Evolutionary conservation across 257 asterid species (phyloP).

Genomic region (Eucommia ulmoides): DNA sequence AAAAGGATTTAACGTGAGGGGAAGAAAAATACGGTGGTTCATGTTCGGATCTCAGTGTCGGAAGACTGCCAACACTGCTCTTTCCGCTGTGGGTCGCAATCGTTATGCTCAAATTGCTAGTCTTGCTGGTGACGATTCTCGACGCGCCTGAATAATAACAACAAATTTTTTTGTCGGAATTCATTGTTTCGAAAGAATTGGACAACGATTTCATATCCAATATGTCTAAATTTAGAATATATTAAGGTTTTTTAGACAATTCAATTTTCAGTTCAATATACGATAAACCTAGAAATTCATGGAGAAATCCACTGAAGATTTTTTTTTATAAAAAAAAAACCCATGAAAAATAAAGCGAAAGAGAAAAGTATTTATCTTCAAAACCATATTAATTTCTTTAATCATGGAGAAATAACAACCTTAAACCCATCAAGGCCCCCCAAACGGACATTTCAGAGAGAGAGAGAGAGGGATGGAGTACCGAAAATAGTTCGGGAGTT

Average conservation of each 20-base stretch:
- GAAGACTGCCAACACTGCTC: slow-evolving; percentile 48
- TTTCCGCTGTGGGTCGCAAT: slow-evolving; percentile 46
- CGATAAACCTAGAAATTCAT: no score
- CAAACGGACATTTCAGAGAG: not conserved
- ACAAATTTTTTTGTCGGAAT: not conserved
- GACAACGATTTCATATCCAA: not conserved
- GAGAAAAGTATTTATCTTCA: not conserved
- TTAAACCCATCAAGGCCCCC: not conserved
- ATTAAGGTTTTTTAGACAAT: no score
- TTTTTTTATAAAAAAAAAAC: not conserved
- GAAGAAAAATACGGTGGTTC: slow-evolving; percentile 73
- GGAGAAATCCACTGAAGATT: not conserved
- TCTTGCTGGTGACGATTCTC: slow-evolving; percentile 28
- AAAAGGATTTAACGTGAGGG: slow-evolving; percentile 65
- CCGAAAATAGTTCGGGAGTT: slow-evolving; percentile 14
- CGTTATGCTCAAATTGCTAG: slow-evolving; percentile 34
- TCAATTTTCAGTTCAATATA: no score
- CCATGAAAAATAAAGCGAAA: not conserved
- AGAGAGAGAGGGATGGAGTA: slow-evolving; percentile 2
- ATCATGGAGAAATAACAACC: not conserved
- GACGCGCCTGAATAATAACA: slow-evolving; percentile 29
- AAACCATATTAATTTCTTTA: not conserved
- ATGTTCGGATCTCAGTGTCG: slow-evolving; percentile 82
- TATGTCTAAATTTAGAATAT: not conserved
- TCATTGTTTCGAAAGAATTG: not conserved